phyloP scores from a whole-genome alignment of 2,329 filamentous ascomycete genomes.

The Orbilia blumenaviensis region DNA sequence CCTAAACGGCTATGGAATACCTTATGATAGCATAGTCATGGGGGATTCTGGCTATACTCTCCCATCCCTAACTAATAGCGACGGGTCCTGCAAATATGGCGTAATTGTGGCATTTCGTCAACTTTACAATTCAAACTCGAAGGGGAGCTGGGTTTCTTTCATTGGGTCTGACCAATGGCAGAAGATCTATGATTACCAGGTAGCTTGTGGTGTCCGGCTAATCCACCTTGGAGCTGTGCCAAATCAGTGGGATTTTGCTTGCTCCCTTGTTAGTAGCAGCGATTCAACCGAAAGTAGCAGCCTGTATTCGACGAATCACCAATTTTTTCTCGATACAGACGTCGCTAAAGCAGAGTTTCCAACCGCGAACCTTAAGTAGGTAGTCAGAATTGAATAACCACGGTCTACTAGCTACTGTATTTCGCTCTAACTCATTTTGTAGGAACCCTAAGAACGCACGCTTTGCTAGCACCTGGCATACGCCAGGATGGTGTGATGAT shows the following conservation, averaged over 20 bases:
- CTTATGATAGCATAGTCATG: constrained; percentile 68
- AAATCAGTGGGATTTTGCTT: constrained; percentile 63
- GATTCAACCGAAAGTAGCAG: constrained; percentile 67
- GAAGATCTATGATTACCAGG: constrained; percentile 69
- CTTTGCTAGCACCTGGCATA: constrained; percentile 38
- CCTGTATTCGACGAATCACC: constrained; percentile 25
- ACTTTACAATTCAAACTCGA: constrained; percentile 67
- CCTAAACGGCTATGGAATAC: constrained; percentile 70
- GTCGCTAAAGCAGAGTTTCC: constrained; percentile 64
- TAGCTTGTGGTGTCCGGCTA: constrained; percentile 66
- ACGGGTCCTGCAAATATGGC: constrained; percentile 68
- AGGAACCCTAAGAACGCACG: constrained; percentile 49
- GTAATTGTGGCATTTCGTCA: constrained; percentile 68
- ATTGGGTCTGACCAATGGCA: constrained; percentile 69
- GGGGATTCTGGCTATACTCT: constrained; percentile 66
- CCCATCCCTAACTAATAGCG: constrained; percentile 66
- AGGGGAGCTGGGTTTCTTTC: constrained; percentile 65
- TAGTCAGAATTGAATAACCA: background rate
- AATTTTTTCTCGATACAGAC: constrained; percentile 61
- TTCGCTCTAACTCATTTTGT: background rate
- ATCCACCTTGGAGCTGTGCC: constrained; percentile 69
- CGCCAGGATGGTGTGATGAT: constrained; percentile 37
- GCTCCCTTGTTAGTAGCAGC: constrained; percentile 63
- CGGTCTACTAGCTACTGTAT: background rate
- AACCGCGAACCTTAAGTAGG: constrained; percentile 66